phyloP scores from a whole-genome alignment of 2,329 filamentous ascomycete genomes.

The Elsinoe ampelina region DNA sequence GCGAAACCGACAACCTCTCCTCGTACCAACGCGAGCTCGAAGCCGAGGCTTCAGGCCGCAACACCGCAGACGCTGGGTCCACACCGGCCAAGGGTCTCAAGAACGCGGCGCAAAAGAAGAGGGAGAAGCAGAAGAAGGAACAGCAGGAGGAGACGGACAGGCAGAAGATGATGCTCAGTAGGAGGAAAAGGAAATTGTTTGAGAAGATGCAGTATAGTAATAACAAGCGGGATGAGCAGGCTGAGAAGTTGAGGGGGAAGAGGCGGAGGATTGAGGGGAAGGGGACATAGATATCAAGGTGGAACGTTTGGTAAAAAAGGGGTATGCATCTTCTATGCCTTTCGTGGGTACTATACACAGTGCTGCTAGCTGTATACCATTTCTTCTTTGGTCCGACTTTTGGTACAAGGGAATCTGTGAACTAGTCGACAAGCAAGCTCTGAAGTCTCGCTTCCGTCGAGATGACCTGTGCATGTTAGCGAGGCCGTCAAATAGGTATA shows the following conservation, averaged over 20 bases:
- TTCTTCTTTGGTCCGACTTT: neutral
- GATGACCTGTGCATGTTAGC: slow-evolving; percentile 55
- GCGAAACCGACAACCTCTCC: slow-evolving; percentile 51
- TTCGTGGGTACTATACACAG: slow-evolving; percentile 9
- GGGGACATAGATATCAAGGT: neutral
- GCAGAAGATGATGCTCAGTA: slow-evolving; percentile 95
- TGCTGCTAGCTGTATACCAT: slow-evolving; percentile 1
- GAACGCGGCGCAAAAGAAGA: slow-evolving; percentile 57
- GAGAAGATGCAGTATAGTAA: slow-evolving; percentile 98
- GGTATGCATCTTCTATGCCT: neutral
- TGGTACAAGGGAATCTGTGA: slow-evolving; percentile 3
- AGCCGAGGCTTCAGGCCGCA: slow-evolving; percentile 58
- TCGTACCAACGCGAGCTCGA: slow-evolving; percentile 85
- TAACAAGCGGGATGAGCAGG: slow-evolving; percentile 83
- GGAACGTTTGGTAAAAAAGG: neutral
- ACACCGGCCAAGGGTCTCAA: slow-evolving; percentile 52
- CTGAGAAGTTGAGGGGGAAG: slow-evolving; percentile 79
- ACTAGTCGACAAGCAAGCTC: slow-evolving; percentile 69
- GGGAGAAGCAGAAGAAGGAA: slow-evolving; percentile 49
- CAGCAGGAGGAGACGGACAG: slow-evolving; percentile 84
- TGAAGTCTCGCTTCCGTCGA: slow-evolving; percentile 81
- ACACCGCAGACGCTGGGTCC: slow-evolving; percentile 40
- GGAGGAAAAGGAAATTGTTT: slow-evolving; percentile 93
- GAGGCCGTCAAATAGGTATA: neutral
- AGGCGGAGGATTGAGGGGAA: slow-evolving; percentile 70